A percentile compares a stretch with the other conserved stretches of the same genome.
These are phyloP conservation scores for Ilex paraguariensis DNA, from an alignment of 305 asterid genomes.

Conservation along the genomic window DNA sequence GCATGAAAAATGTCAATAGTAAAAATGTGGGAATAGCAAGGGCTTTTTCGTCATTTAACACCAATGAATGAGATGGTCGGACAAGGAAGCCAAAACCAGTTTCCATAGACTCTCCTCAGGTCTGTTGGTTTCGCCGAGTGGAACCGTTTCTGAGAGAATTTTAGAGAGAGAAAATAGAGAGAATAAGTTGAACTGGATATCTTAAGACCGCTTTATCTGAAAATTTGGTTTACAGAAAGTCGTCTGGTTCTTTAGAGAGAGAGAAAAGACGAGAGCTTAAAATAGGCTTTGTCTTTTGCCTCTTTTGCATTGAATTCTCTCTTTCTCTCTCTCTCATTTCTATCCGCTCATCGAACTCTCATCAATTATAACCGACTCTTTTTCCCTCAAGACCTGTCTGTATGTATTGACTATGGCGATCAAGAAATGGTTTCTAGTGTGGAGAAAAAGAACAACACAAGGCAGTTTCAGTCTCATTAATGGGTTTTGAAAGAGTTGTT, in stretches of 20 bases:
- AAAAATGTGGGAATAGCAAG: constrained; percentile 5
- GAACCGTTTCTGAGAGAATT: too few relatives aligned
- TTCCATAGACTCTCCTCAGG: too few relatives aligned
- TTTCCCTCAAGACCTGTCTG: not conserved
- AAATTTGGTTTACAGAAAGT: not conserved
- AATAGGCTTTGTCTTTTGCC: constrained; percentile 19
- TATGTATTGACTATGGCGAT: constrained; percentile 7
- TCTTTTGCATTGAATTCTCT: constrained; percentile 22
- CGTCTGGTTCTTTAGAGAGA: not conserved
- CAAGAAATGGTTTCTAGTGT: not conserved
- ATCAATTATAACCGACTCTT: constrained; percentile 26
- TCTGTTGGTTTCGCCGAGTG: too few relatives aligned
- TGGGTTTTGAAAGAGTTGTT: not conserved
- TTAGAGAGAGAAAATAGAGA: not conserved
- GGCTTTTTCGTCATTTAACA: constrained; percentile 10
- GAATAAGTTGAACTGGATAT: not conserved
- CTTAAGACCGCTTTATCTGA: not conserved
- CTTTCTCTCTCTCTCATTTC: constrained; percentile 7
- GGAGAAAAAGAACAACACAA: not conserved
- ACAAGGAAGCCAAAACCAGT: constrained; percentile 19
- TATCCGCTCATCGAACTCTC: constrained; percentile 9
- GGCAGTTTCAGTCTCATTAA: not conserved
- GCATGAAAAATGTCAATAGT: constrained; percentile 4
- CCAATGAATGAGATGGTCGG: constrained; percentile 23
- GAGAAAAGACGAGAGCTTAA: not conserved